Percentiles rank a stretch among this genome's conserved stretches.
Evolutionary conservation across 78 protist genomes (phyloP).

Genomic region (slime mould (Dictyostelium discoideum)): dicty_2.7 NC_007089.4:4829001-4829500

Average conservation of each 20-base stretch:
- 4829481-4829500: neutral
- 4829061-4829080: slow-evolving; percentile 23
- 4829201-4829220: no score
- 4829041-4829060: neutral
- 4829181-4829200: neutral
- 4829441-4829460: neutral
- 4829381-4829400: neutral
- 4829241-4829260: neutral
- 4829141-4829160: slow-evolving; percentile 10
- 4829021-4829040: neutral
- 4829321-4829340: neutral
- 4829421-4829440: neutral
- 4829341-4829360: neutral
- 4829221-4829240: no score
- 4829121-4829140: neutral
- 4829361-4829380: neutral
- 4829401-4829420: neutral
- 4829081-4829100: slow-evolving; percentile 49
- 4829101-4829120: slow-evolving; percentile 9
- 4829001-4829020: neutral
- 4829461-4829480: neutral
- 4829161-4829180: neutral
- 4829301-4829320: slow-evolving; percentile 17
- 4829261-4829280: neutral
- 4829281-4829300: neutral